Percentiles rank a stretch among this genome's conserved stretches.
Evolutionary conservation across 1,284 basidiomycete species (phyloP).

Genomic region (Mixia osmundae): DNA sequence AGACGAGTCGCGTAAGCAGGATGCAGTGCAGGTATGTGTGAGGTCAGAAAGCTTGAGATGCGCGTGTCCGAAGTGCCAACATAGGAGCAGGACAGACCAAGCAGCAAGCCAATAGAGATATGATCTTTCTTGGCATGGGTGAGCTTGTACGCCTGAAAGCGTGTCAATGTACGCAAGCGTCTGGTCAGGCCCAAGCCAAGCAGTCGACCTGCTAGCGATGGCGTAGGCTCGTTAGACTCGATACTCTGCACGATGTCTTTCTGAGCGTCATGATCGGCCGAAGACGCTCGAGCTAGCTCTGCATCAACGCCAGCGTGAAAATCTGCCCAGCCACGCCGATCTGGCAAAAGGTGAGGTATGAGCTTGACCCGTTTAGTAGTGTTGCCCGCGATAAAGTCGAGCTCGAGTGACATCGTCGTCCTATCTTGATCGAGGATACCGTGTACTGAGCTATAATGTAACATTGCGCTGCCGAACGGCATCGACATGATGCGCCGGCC

Average conservation of each 20-base stretch:
- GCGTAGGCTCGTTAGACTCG: slow-evolving; percentile 62
- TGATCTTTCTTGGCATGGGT: slow-evolving; percentile 84
- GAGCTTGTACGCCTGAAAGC: slow-evolving; percentile 62
- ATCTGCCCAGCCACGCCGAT: slow-evolving; percentile 68
- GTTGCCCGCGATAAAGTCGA: slow-evolving; percentile 52
- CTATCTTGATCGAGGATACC: slow-evolving; percentile 28
- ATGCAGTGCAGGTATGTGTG: slow-evolving; percentile 76
- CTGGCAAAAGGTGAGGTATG: slow-evolving; percentile 31
- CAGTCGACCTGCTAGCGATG: slow-evolving; percentile 84
- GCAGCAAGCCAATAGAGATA: slow-evolving; percentile 73
- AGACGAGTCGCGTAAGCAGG: slow-evolving; percentile 68
- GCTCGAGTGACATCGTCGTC: slow-evolving; percentile 7
- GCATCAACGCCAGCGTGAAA: slow-evolving; percentile 95
- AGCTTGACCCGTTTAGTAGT: slow-evolving; percentile 42
- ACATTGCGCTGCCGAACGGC: slow-evolving; percentile 65
- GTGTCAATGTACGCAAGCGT: slow-evolving; percentile 62
- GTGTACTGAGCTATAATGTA: slow-evolving; percentile 41
- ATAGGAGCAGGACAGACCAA: slow-evolving; percentile 76
- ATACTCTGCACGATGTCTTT: too few species aligned
- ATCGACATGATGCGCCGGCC: slow-evolving; percentile 63
- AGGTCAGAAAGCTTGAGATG: slow-evolving; percentile 70
- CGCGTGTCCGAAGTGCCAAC: slow-evolving; percentile 67
- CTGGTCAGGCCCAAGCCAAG: slow-evolving; percentile 79
- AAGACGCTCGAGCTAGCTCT: slow-evolving; percentile 40
- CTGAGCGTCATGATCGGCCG: slow-evolving; percentile 30